Percentiles rank a stretch among this genome's conserved stretches.
phyloP scores from a whole-genome alignment of 108 stramenopile species.

The Cyclotella baltica region DNA sequence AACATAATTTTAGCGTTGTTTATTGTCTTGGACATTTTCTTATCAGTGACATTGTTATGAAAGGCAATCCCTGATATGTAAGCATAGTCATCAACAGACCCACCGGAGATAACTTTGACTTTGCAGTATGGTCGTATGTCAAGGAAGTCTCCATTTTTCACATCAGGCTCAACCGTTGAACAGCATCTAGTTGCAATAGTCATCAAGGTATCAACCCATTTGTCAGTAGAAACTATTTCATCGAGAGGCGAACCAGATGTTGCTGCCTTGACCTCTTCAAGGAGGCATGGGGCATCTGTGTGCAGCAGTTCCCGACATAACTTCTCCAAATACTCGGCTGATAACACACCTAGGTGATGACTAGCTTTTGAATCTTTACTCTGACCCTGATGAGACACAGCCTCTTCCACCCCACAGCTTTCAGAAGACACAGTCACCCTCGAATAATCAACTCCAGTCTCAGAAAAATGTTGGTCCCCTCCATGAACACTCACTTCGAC shows the following conservation, averaged over 20 bases:
- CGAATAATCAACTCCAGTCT: not conserved
- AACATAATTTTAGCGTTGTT: slow-evolving; percentile 91
- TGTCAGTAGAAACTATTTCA: slow-evolving; percentile 38
- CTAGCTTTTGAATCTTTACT: slow-evolving; percentile 48
- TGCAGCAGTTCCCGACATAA: slow-evolving; percentile 68
- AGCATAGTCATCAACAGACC: slow-evolving; percentile 75
- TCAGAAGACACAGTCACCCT: slow-evolving; percentile 17
- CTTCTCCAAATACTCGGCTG: slow-evolving; percentile 78
- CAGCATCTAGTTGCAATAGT: slow-evolving; percentile 82
- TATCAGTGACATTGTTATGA: slow-evolving; percentile 91
- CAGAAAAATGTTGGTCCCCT: slow-evolving; percentile 1
- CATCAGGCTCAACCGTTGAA: slow-evolving; percentile 89
- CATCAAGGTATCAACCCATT: slow-evolving; percentile 83
- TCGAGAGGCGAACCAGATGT: slow-evolving; percentile 22
- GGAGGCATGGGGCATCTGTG: slow-evolving; percentile 75
- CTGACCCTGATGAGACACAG: slow-evolving; percentile 27
- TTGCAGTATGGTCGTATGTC: slow-evolving; percentile 70
- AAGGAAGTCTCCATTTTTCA: slow-evolving; percentile 87
- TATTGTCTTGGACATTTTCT: slow-evolving; percentile 81
- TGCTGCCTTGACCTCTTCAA: slow-evolving; percentile 55
- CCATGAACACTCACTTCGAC: slow-evolving; percentile 25
- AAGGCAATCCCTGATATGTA: slow-evolving; percentile 93
- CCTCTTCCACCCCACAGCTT: slow-evolving; percentile 37
- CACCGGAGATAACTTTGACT: slow-evolving; percentile 89
- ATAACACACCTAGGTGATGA: slow-evolving; percentile 61